Evolutionary conservation across 2,329 filamentous ascomycete genomes (phyloP).

Genomic region (Epichloe uncinata): DNA sequence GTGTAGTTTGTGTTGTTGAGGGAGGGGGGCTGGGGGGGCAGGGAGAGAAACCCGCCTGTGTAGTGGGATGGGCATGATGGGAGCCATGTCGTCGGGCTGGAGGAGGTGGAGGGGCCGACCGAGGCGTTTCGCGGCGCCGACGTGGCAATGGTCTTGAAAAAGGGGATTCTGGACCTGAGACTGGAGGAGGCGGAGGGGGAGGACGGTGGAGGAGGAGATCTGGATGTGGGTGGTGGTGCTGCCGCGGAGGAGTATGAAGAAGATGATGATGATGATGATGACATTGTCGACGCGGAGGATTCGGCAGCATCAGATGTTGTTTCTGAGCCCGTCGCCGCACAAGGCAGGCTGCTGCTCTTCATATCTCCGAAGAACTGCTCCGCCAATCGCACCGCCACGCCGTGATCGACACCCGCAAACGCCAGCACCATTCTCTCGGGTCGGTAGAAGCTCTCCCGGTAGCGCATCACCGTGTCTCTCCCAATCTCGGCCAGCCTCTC

Average conservation of each 20-base stretch:
- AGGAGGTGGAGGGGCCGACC: constrained; percentile 24
- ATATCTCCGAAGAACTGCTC: constrained; percentile 89
- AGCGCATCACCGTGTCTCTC: constrained; percentile 58
- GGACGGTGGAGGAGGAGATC: constrained; percentile 24
- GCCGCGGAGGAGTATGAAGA: constrained; percentile 18
- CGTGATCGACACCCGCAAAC: constrained; percentile 82
- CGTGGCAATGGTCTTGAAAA: constrained; percentile 79
- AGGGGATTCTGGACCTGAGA: constrained; percentile 67
- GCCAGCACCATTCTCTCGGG: constrained; percentile 90
- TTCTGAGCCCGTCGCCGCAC: constrained; percentile 39
- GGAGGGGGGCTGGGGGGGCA: constrained; percentile 68
- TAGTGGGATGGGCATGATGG: constrained; percentile 52
- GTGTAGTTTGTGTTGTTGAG: constrained; percentile 70
- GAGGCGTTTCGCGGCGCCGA: constrained; percentile 52
- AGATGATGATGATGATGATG: constrained; percentile 20
- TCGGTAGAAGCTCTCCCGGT: constrained; percentile 70
- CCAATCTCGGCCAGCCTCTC: constrained; percentile 69
- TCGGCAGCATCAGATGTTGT: constrained; percentile 32
- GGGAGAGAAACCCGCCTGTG: constrained; percentile 82
- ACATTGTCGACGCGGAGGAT: constrained; percentile 15
- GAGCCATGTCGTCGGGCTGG: constrained; percentile 38
- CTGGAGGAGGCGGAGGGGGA: constrained; percentile 37
- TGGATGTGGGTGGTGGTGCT: constrained; percentile 16
- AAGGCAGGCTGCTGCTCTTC: constrained; percentile 28
- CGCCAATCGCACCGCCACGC: constrained; percentile 63